Evolutionary conservation across 768 basidiomycete genomes (phyloP).

Genomic region (Calocybe cyanea): DNA sequence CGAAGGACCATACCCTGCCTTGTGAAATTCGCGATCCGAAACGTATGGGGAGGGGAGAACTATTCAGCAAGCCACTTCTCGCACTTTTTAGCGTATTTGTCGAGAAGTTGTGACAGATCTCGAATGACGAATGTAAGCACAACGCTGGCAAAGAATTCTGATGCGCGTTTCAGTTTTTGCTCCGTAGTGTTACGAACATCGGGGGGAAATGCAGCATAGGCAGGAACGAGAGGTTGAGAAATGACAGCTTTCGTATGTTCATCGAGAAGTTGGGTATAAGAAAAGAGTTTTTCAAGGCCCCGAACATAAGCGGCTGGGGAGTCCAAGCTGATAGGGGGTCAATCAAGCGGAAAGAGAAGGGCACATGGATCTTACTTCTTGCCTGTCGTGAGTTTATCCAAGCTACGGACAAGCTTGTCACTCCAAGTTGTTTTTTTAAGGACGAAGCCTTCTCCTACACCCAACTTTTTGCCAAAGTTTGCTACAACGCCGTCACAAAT

Average conservation of each 20-base stretch:
- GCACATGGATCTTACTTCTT: conserved; percentile 62
- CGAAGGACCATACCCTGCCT: conserved; percentile 1
- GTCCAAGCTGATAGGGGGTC: conserved; percentile 58
- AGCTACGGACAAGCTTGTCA: conserved; percentile 65
- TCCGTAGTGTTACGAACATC: conserved; percentile 66
- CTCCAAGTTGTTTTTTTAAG: conserved; percentile 81
- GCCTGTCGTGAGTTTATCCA: conserved; percentile 83
- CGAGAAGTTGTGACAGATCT: conserved; percentile 79
- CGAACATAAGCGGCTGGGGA: conserved; percentile 83
- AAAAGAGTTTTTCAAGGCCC: conserved; percentile 70
- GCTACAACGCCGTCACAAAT: conserved; percentile 78
- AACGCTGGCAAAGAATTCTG: conserved; percentile 90
- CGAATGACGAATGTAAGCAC: conserved; percentile 87
- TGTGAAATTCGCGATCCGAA: not conserved
- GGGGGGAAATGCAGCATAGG: conserved; percentile 66
- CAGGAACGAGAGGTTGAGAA: conserved; percentile 61
- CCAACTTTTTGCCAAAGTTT: conserved; percentile 84
- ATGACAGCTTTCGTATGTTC: conserved; percentile 78
- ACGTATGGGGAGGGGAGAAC: not conserved
- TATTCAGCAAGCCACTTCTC: conserved; percentile 90
- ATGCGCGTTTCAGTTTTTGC: conserved; percentile 70
- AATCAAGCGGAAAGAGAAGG: conserved; percentile 12
- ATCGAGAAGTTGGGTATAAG: conserved; percentile 75
- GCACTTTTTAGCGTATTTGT: conserved; percentile 92
- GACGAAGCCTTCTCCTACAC: conserved; percentile 84